Evolutionary conservation across 768 basidiomycete genomes (phyloP).

Genomic region (Lentinula guzmanii): DNA sequence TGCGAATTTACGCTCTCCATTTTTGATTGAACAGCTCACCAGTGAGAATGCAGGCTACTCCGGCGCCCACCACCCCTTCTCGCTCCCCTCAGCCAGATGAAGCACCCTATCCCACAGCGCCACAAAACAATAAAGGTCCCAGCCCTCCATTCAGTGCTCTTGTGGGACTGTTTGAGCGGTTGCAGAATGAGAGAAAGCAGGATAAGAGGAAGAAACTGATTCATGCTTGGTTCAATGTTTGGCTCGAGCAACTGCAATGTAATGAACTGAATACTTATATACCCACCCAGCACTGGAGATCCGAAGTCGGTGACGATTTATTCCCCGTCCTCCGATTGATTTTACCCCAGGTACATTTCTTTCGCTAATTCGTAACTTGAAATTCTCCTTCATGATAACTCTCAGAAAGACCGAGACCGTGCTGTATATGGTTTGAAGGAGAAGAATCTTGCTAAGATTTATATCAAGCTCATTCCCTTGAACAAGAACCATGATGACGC

Average conservation of each 20-base stretch:
- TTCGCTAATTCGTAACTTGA: background rate
- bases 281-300: conserved; percentile 67
- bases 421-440: conserved; percentile 94
- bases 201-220: conserved; percentile 68
- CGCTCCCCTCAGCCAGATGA: conserved; percentile 48
- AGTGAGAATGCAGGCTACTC: conserved; percentile 51
- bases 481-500: conserved; percentile 77
- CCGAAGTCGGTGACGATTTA: conserved; percentile 79
- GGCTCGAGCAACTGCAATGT: conserved; percentile 17
- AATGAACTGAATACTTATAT: background rate
- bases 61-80: conserved; percentile 29
- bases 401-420: conserved; percentile 89
- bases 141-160: conserved; percentile 62
- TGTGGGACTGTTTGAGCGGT: conserved; percentile 65
- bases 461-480: conserved; percentile 85
- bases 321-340: conserved; percentile 88
- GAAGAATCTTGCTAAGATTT: conserved; percentile 87
- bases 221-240: conserved; percentile 77
- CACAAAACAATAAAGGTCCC: conserved; percentile 53
- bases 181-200: conserved; percentile 67
- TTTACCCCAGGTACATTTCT: conserved; percentile 68
- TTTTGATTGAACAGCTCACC: background rate
- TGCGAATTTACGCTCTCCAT: background rate
- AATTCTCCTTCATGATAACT: background rate
- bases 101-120: conserved; percentile 46